A percentile compares a stretch with the other conserved stretches of the same genome.
Evolutionary conservation across 768 basidiomycete genomes (phyloP).

Genomic region (Kondoa malvinella): DNA sequence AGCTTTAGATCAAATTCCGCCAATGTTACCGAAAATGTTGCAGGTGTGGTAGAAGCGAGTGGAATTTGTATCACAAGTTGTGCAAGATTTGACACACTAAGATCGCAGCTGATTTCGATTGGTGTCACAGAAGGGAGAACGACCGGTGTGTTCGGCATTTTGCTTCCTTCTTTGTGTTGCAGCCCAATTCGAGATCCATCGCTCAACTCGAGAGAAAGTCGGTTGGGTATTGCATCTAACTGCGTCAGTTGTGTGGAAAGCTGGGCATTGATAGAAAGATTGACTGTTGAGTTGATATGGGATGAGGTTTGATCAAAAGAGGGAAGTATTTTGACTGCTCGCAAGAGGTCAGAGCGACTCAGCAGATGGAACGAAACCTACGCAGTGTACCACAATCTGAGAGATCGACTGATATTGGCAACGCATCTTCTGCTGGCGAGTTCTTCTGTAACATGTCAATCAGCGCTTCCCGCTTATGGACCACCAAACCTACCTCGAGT

Average conservation of each 20-base stretch:
- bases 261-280: neutral
- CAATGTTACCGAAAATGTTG: no score
- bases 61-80: no score
- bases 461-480: no score
- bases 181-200: neutral
- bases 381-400: no score
- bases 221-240: neutral
- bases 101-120: neutral
- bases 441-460: no score
- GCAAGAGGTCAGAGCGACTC: slow-evolving; percentile 31
- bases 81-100: no score
- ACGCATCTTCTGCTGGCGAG: no score
- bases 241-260: neutral
- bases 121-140: neutral
- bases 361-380: slow-evolving; percentile 20
- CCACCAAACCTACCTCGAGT: no score
- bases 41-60: no score
- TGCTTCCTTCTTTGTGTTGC: neutral
- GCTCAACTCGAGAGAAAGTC: neutral
- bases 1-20: no score
- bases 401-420: no score
- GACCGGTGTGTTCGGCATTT: neutral
- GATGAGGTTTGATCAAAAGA: neutral
- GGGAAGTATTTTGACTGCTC: neutral
- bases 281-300: neutral